A percentile compares a stretch with the other conserved stretches of the same genome.
These are phyloP conservation scores for Exophiala sideris DNA, from an alignment of 2,329 filamentous ascomycete genomes.

Conservation along the genomic window DNA sequence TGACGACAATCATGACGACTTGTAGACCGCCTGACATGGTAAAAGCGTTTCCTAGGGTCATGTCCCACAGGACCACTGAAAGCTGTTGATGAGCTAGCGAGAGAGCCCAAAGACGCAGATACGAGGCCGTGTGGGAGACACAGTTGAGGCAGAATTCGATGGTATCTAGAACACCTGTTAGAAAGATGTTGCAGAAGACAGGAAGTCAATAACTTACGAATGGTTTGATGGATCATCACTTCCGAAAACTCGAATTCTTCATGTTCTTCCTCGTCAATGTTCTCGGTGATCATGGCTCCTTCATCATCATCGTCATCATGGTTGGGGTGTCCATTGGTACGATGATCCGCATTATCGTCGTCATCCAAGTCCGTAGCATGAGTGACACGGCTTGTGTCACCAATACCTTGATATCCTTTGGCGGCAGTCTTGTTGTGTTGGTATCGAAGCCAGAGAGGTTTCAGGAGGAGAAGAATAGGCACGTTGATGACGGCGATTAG, in stretches of 20 bases:
- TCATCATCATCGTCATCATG: slow-evolving; percentile 74
- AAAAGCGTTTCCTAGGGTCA: slow-evolving; percentile 84
- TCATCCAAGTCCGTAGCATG: slow-evolving; percentile 88
- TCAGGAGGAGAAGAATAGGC: slow-evolving; percentile 85
- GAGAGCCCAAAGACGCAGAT: slow-evolving; percentile 95
- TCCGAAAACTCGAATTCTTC: slow-evolving; percentile 98
- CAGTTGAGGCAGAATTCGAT: slow-evolving; percentile 96
- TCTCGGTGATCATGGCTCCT: slow-evolving; percentile 84
- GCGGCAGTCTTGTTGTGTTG: slow-evolving; percentile 88
- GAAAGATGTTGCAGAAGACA: slow-evolving; percentile 1
- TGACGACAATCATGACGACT: slow-evolving; percentile 74
- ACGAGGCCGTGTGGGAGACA: slow-evolving; percentile 97
- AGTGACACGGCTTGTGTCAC: slow-evolving; percentile 74
- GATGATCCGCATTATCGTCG: slow-evolving; percentile 16
- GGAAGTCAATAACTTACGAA: slow-evolving; percentile 64
- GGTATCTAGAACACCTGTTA: slow-evolving; percentile 29
- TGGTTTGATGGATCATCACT: slow-evolving; percentile 98
- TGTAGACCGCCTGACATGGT: slow-evolving; percentile 62
- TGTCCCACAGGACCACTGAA: slow-evolving; percentile 90
- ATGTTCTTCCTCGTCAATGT: slow-evolving; percentile 73
- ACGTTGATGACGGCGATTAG: slow-evolving; percentile 82
- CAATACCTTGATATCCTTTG: slow-evolving; percentile 87
- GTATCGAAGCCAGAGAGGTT: slow-evolving; percentile 90
- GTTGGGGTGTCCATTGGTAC: slow-evolving; percentile 62
- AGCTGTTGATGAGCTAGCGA: slow-evolving; percentile 98